A percentile compares a stretch with the other conserved stretches of the same genome.
Evolutionary conservation across 441 rosid genomes (phyloP).

Genomic region (Flueggea neowawraea): DNA sequence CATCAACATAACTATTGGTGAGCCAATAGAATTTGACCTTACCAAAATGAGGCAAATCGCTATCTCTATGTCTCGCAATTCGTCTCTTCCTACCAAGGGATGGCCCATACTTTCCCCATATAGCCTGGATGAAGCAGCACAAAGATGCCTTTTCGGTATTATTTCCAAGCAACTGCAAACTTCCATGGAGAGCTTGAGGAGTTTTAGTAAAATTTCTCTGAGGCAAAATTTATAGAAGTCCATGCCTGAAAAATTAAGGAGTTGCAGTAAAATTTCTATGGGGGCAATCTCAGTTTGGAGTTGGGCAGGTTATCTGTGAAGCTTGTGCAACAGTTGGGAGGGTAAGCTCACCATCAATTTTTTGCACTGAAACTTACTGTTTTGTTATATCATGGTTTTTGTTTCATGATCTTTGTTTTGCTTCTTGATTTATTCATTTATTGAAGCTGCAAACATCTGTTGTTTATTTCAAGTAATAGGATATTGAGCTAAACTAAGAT

Average conservation of each 20-base stretch:
- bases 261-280: too few relatives aligned
- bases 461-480: too few relatives aligned
- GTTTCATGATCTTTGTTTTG: too few relatives aligned
- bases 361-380: too few relatives aligned
- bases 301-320: too few relatives aligned
- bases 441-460: too few relatives aligned
- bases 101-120: slow-evolving; percentile 46
- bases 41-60: slow-evolving; percentile 62
- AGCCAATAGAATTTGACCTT: slow-evolving; percentile 78
- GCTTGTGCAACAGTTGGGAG: not conserved
- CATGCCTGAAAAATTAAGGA: not conserved
- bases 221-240: slow-evolving; percentile 7
- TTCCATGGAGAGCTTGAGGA: slow-evolving; percentile 46
- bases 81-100: slow-evolving; percentile 31
- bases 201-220: slow-evolving; percentile 15
- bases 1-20: slow-evolving; percentile 60
- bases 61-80: slow-evolving; percentile 36
- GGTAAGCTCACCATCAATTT: too few relatives aligned
- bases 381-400: too few relatives aligned
- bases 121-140: slow-evolving; percentile 74
- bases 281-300: too few relatives aligned
- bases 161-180: slow-evolving; percentile 64
- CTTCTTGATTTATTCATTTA: too few relatives aligned
- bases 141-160: slow-evolving; percentile 51
- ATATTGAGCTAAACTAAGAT: too few relatives aligned